phyloP scores from a whole-genome alignment of 495 filamentous ascomycete species.

The Xylaria telfairii region DNA sequence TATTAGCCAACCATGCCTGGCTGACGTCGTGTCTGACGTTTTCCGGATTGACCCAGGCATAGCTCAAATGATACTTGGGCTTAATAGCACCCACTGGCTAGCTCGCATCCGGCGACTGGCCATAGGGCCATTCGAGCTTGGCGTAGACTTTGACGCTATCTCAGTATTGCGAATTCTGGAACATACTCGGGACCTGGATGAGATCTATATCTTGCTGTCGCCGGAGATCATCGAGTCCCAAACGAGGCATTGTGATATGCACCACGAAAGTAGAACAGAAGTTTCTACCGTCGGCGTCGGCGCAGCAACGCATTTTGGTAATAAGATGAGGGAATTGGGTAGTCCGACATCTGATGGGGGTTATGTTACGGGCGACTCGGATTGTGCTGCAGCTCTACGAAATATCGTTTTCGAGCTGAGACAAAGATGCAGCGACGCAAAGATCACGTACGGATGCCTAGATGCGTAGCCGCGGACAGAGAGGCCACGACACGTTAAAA shows the following conservation, averaged over 20 bases:
- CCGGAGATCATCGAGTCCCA: background rate
- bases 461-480: background rate
- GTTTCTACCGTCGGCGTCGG: background rate
- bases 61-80: slow-evolving; percentile 17
- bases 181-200: slow-evolving; percentile 15
- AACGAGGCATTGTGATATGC: background rate
- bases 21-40: slow-evolving; percentile 9
- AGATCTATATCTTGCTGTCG: slow-evolving; percentile 26
- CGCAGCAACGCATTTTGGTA: background rate
- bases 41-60: slow-evolving; percentile 23
- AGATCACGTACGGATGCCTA: slow-evolving; percentile 23
- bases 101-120: slow-evolving; percentile 21
- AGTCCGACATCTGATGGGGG: background rate
- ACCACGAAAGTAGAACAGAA: background rate
- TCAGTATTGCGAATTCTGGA: slow-evolving; percentile 16
- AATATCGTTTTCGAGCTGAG: slow-evolving; percentile 12
- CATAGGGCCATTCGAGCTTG: slow-evolving; percentile 8
- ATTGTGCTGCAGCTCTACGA: slow-evolving; percentile 7
- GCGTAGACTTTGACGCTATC: background rate
- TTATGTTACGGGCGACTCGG: slow-evolving; percentile 1
- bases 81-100: background rate
- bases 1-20: slow-evolving; percentile 20
- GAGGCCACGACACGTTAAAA: background rate
- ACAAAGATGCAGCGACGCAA: slow-evolving; percentile 13
- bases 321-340: background rate